Evolutionary conservation across 2,329 filamentous ascomycete species (phyloP), one percentile per base, ranked within the genome.

Genomic region (Trematosphaeria pertusa): DNA sequence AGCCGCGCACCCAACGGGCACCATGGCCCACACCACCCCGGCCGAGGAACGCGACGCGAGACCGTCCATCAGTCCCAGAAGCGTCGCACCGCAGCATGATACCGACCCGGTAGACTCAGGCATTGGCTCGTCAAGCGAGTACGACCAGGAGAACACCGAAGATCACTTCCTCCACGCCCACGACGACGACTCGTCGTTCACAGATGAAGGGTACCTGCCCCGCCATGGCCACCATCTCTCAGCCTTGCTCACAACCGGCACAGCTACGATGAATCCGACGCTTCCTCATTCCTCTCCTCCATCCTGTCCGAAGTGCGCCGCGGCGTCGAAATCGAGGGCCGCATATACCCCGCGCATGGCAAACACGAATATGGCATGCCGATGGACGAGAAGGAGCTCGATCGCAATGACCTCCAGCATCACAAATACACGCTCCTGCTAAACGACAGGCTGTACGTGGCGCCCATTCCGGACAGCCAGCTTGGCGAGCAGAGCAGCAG

Each of bases 291-390:
- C 26, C 55, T 62, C 34, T 57, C 59, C 1, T 59, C 58, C 3
- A 59, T 62, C 15, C 30, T 56, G 2, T 61, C 59, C 7, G 56
- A 59, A 44, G 53, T 62, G 6, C 41, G 57, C 11, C 50, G 56
- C 12, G 59, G 59, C 12, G 50, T 61, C 12, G 56, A 55, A 15
- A 56, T 58, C 11, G 58, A 58, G 36, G 59, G 57, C 10, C 50
- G 59, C 1, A 19, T 56, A 4, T 62, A 61, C 37, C 50, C 59
- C 0, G 48, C 54, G 12, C 60, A 61, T 15, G 56, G 56, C 28
- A 61, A 58, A 37, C 58, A 56, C 41, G 56, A 46, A 0, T 61
- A 61, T 18, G 59, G 58, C 31, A 62, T 62, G 59, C 58, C 60
- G n/a, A 63, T 60, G 36, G 60, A 63, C 17, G 54, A 62, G 26